Evolutionary conservation across 1,284 basidiomycete genomes (phyloP), one percentile per base, ranked within the genome.

Genomic region (Irpex sp.): DNA sequence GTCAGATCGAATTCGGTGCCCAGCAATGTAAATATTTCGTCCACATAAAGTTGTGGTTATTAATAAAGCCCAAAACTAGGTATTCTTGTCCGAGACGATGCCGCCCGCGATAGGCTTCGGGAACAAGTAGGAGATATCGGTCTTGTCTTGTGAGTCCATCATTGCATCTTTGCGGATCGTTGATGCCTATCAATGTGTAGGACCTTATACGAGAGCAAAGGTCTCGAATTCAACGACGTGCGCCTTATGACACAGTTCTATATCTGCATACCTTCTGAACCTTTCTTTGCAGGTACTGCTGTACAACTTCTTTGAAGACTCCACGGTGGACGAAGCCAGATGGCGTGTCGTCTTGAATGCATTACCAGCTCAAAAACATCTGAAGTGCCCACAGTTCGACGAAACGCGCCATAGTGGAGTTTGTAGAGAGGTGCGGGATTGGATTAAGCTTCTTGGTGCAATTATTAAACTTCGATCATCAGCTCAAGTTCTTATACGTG

Each of bases 201-300:
- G 77, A 91, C 89, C 0, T 71, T 91, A 0, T 89, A 88, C 65
- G 87, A 92, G 59, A 86, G 84, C 78, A 92, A 92, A 71, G 89
- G 90, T 0, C 75, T 91, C 0, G 89, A 91, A 70, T 91, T 91
- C 69, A 82, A 90, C 66, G 88, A 91, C 62, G 87, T 88, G 64
- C 61, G 80, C 69, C 40, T 1, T 44, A 19, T 57, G 3, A 8
- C 13, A 26, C 26, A 2, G 26, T 26, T 26, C 26, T 26, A 26
- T 26, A 26, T 4, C 2, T 26, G 26, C 26, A 26, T 26, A 4
- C 26, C 4, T 4, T 3, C 26, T 26, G 26, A 26, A 4, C 26
- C 26, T 26, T 26, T 26, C 3, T n/a, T 26, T 26, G 26, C 26
- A 91, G 87, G 89, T 92, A 3, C 75, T 92, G 1, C 70, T 92